phyloP scores from a whole-genome alignment of 148 eudicot species.

The Chenopodium album region DNA sequence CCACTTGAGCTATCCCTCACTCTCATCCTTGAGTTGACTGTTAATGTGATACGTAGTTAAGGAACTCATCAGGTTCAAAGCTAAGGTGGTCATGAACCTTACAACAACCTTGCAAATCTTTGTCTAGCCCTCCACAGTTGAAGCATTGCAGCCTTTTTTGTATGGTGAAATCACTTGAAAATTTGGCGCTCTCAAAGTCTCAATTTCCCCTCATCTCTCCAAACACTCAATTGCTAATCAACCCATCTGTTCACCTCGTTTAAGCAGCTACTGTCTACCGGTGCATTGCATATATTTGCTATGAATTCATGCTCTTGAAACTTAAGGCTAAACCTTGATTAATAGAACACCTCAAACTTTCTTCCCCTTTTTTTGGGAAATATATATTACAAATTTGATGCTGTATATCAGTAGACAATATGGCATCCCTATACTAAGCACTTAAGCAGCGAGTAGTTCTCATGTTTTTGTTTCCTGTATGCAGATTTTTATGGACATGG shows the following conservation, averaged over 20 bases:
- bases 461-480: neutral
- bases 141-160: neutral
- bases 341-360: neutral
- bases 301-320: neutral
- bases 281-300: too few species aligned
- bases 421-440: neutral
- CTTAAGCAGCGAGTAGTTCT: neutral
- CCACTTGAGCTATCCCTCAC: too few species aligned
- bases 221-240: neutral
- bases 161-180: neutral
- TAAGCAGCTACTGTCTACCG: too few species aligned
- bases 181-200: neutral
- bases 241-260: neutral
- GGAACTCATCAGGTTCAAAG: neutral
- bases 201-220: neutral
- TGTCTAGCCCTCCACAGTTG: neutral
- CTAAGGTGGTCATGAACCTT: neutral
- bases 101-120: neutral
- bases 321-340: neutral
- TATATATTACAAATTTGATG: too few species aligned
- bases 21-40: neutral
- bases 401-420: neutral
- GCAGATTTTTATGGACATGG: constrained; percentile 93
- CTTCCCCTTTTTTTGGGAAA: neutral
- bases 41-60: too few species aligned